Evolutionary conservation across 2,329 filamentous ascomycete species (phyloP), one percentile per base, ranked within the genome.

Genomic region (Cladosporium sp.): DNA sequence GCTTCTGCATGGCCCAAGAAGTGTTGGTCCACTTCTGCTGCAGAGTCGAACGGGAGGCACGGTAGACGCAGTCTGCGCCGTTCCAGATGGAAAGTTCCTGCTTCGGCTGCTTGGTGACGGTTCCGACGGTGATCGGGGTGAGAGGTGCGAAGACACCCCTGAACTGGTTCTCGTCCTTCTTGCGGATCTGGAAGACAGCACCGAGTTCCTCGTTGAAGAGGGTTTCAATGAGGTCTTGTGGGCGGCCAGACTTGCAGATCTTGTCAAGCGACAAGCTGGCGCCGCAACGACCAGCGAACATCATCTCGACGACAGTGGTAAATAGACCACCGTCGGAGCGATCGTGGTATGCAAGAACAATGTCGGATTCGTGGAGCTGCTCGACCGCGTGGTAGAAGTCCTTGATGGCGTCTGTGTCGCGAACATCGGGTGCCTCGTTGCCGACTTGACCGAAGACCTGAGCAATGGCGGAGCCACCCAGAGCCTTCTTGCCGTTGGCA

Each of bases 171-270:
- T 97, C 92, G 71, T 97, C 89, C 62, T 87, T 85, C 78, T 92
- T 93, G 72, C 91, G 90, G 63, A 98, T 88, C 79, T 99, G 95
- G 88, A 98, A 98, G 36, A 98, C 90, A 18, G 93, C 94, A 69
- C 95, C 95, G 24, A 98, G 87, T 77, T 98, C 95, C 79, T 98
- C 95, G 77, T 93, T 97, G 86, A 99, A 98, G 24, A 99, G 86
- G 0, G 90, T 86, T 65, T 92, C 87, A 8, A 97, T 81, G 21
- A 96, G 79, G 73, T 88, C 84, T 52, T 76, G 71, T 1, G 74
- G 71, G 55, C 87, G 81, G 11, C 85, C 85, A 52, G 88, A 84
- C 28, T 87, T 87, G 67, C 87, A 87, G 47, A 93, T 83, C 64
- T 86, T 86, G 75, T 97, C 93, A 66, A 97, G 83, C 84, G 92